phyloP scores from a whole-genome alignment of 2,329 filamentous ascomycete species.

The Botryotinia convoluta region DNA sequence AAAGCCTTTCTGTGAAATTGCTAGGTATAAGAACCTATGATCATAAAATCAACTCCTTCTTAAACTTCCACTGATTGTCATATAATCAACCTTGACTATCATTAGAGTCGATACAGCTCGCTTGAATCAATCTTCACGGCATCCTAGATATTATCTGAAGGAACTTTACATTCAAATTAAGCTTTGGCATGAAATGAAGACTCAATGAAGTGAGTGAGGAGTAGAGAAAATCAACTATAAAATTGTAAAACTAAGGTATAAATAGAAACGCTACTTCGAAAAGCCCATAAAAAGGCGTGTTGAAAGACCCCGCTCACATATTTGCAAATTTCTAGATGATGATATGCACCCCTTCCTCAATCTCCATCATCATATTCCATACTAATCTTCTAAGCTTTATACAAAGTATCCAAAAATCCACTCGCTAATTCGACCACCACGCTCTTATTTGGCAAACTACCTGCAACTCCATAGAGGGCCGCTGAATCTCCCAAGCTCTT shows the following conservation, averaged over 20 bases:
- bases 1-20: background rate
- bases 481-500: slow-evolving; percentile 75
- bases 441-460: slow-evolving; percentile 91
- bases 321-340: background rate
- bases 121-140: background rate
- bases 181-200: background rate
- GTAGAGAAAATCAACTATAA: background rate
- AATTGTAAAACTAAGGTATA: background rate
- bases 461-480: slow-evolving; percentile 91
- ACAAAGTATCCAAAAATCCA: slow-evolving; percentile 89
- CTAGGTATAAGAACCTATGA: background rate
- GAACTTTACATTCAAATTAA: background rate
- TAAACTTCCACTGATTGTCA: background rate
- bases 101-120: background rate
- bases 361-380: background rate
- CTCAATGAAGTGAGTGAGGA: background rate
- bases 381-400: slow-evolving; percentile 63
- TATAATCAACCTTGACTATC: background rate
- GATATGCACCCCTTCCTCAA: background rate
- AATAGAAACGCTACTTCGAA: background rate
- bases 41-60: background rate
- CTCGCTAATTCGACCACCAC: slow-evolving; percentile 87
- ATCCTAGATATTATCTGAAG: background rate
- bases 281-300: background rate
- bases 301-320: background rate